Evolutionary conservation across 345 rosid species (phyloP), one percentile per base, ranked within the genome.

Genomic region (Eucalyptus urophylla): DNA sequence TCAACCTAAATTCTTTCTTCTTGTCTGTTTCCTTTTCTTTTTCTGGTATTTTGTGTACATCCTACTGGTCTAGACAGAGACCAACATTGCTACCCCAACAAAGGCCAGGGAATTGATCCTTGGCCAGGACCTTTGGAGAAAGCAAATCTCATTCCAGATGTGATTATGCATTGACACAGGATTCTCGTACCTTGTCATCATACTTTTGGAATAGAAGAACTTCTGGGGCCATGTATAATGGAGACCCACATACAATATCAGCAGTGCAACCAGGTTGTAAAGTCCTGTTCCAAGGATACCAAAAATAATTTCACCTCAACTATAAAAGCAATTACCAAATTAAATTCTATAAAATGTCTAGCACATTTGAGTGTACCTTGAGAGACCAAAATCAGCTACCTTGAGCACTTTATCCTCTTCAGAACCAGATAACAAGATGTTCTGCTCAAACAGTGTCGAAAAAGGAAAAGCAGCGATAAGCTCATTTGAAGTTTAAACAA

Each of bases 151-250:
- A 37, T 40, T 76, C 83, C 83, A 72, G 14, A 44, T 72, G 21
- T 21, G 13, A n/a, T 37, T 76, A 19, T 40, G 83, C 27, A 76
- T 76, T 19, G 15, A 76, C 80, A 33, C 25, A 16, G 54, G 27
- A 67, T 45, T 31, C 54, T 12, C 11, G 49, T 37, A 94, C 97
- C 95, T 95, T 96, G 80, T 92, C 93, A 92, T 95, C 94, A 89
- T 95, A 96, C 76, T 89, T 91, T 62, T 94, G 96, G 90, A 95
- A 95, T 88, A 93, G 94, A 88, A 96, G 96, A 92, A 95, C 95
- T 90, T 95, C 96, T 86, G 96, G 96, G 86, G 97, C 97, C 97
- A 95, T 95, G 90, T 94, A 95, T n/a, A 93, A 90, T 9, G 96
- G 96, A 88, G 98, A 90, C 16, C 97, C 97, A 86, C 97, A 95